Evolutionary conservation across 2,329 filamentous ascomycete genomes (phyloP).

Genomic region (Neodidymelliopsis sp.): DNA sequence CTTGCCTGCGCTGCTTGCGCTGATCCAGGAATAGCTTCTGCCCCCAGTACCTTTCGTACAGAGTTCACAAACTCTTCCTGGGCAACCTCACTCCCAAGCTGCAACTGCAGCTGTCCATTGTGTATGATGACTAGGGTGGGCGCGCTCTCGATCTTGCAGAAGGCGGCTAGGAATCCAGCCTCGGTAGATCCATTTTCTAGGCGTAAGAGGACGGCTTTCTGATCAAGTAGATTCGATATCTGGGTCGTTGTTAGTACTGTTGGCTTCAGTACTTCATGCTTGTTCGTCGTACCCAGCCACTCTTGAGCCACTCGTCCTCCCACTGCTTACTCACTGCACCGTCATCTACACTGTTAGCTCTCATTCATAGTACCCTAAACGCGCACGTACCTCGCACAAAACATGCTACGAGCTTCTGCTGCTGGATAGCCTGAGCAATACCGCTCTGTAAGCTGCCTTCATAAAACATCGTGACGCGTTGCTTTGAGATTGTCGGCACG

Average conservation of each 20-base stretch:
- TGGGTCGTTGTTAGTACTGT: constrained; percentile 28
- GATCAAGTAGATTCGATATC: constrained; percentile 60
- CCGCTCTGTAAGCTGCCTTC: constrained; percentile 80
- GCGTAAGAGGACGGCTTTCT: constrained; percentile 73
- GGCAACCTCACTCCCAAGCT: constrained; percentile 69
- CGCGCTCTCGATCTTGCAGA: constrained; percentile 80
- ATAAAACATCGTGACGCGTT: constrained; percentile 72
- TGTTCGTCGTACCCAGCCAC: constrained; percentile 49
- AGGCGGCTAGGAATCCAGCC: constrained; percentile 79
- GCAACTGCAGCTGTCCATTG: constrained; percentile 80
- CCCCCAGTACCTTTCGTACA: constrained; percentile 53
- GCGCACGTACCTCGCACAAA: constrained; percentile 74
- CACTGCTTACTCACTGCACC: constrained; percentile 72
- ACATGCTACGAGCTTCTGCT: constrained; percentile 81
- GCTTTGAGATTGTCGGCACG: constrained; percentile 9
- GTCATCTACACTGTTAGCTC: constrained; percentile 62
- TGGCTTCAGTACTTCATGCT: too few species aligned
- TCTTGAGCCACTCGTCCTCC: constrained; percentile 72
- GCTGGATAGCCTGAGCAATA: constrained; percentile 75
- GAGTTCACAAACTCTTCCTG: constrained; percentile 72
- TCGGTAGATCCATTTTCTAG: constrained; percentile 78
- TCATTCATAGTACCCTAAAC: neutral
- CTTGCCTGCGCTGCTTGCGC: constrained; percentile 20
- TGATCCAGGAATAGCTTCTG: constrained; percentile 36
- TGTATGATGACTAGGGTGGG: constrained; percentile 83